These are phyloP conservation scores for Emericellopsis terricola DNA, from an alignment of 495 filamentous ascomycete species.

Conservation along the genomic window DNA sequence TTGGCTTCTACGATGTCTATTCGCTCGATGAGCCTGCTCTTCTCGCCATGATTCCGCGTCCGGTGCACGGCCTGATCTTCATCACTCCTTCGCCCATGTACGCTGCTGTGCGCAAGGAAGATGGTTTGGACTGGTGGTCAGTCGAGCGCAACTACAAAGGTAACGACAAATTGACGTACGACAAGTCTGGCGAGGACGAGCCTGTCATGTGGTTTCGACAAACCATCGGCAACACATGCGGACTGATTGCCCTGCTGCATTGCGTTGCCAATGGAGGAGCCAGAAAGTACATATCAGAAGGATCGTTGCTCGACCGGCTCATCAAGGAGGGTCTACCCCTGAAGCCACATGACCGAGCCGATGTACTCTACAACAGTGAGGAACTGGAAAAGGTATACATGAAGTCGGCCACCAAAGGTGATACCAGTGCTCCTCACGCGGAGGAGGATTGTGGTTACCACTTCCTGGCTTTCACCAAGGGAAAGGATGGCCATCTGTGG, in stretches of 20 bases:
- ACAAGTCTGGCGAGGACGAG: slow-evolving; percentile 17
- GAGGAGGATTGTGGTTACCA: slow-evolving; percentile 38
- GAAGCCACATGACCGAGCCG: slow-evolving; percentile 36
- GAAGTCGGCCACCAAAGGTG: slow-evolving; percentile 45
- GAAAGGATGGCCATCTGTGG: slow-evolving; percentile 47
- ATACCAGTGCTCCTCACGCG: slow-evolving; percentile 38
- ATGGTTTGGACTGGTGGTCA: slow-evolving; percentile 38
- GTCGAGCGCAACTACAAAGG: no score
- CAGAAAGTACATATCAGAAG: slow-evolving; percentile 23
- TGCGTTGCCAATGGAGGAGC: slow-evolving; percentile 40
- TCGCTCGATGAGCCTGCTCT: slow-evolving; percentile 54
- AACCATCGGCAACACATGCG: slow-evolving; percentile 78
- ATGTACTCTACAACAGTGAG: slow-evolving; percentile 50
- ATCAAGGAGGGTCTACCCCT: slow-evolving; percentile 25
- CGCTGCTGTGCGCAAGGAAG: slow-evolving; percentile 40
- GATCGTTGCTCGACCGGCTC: slow-evolving; percentile 21
- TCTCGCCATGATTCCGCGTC: slow-evolving; percentile 54
- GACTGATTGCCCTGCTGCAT: slow-evolving; percentile 68
- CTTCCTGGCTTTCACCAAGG: slow-evolving; percentile 63
- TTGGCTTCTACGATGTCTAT: slow-evolving; percentile 68
- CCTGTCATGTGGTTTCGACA: slow-evolving; percentile 73
- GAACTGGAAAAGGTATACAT: slow-evolving; percentile 54
- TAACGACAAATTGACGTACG: slow-evolving; percentile 8
- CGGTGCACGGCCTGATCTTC: slow-evolving; percentile 56
- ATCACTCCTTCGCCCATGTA: slow-evolving; percentile 50